Evolutionary conservation across 768 basidiomycete genomes (phyloP).

Genomic region (Boletus vermiculosoides): DNA sequence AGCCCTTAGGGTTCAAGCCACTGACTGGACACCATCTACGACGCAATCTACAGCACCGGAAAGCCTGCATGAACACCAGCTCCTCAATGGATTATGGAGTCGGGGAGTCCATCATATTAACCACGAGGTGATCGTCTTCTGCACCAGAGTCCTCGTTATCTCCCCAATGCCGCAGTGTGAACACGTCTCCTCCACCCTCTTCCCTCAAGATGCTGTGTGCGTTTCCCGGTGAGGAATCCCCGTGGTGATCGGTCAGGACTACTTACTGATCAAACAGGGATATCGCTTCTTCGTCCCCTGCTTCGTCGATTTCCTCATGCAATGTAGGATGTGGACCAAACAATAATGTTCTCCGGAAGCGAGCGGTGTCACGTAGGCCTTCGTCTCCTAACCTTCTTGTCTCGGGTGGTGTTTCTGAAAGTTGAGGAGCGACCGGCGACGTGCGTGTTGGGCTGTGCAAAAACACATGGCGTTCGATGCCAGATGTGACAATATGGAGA

Average conservation of each 20-base stretch:
- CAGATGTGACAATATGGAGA: conserved; percentile 65
- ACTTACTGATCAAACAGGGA: conserved; percentile 72
- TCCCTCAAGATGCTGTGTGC: conserved; percentile 51
- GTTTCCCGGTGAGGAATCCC: conserved; percentile 8
- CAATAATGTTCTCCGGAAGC: conserved; percentile 39
- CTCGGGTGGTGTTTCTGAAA: conserved; percentile 45
- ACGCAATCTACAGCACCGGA: conserved; percentile 11
- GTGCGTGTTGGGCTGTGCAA: conserved; percentile 66
- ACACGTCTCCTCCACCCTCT: conserved; percentile 60
- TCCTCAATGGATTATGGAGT: conserved; percentile 3
- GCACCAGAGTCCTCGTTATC: conserved; percentile 28
- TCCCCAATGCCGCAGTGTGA: conserved; percentile 43
- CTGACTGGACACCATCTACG: not conserved
- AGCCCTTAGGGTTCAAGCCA: conserved; percentile 9
- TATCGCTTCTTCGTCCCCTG: conserved; percentile 51
- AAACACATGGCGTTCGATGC: conserved; percentile 67
- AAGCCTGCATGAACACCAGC: conserved; percentile 7
- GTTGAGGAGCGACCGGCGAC: conserved; percentile 47
- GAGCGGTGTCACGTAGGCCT: conserved; percentile 33
- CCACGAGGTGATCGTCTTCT: conserved; percentile 23
- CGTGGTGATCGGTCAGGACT: not conserved
- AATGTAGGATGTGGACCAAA: conserved; percentile 27
- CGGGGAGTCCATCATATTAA: conserved; percentile 26
- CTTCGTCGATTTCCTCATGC: conserved; percentile 28
- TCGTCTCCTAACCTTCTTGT: conserved; percentile 46